Evolutionary conservation across 1,284 basidiomycete genomes (phyloP), one percentile per base, ranked within the genome.

Genomic region (Laetiporus sulphureus): DNA sequence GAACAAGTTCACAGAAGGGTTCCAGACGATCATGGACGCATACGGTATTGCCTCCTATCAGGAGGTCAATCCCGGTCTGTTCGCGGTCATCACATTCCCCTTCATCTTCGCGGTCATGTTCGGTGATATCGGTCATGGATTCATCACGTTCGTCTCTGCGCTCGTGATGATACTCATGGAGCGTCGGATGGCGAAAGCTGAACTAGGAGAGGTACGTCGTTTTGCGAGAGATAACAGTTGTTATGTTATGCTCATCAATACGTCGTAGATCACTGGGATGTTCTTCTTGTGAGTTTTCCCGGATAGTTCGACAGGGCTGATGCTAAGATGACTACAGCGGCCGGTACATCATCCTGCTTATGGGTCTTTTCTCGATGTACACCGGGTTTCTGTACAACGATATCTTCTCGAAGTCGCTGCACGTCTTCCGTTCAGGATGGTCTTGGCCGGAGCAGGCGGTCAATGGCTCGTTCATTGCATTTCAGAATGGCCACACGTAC

Each of bases 21-120:
- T 95, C 78, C 96, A 99, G 69, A 80, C 87, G 27, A 94, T 99
- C 64, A 96, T 99, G 79, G 95, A 99, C 66, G 87, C 88, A 42
- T 99, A 99, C 61, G 96, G 95, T 58, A 82, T 91, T 41, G 91
- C 93, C 10, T 83, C 82, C 2, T 99, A 99, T 65, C 90, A 97
- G 64, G 96, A 99, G 67, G 85, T 94, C 64, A 99, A 99, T 62
- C 95, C 96, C 8, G 96, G 95, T 51, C 69, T 99, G 25, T 95
- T 93, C 62, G 90, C 93, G 3, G 78, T 96, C 55, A 78, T 93
- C 59, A 95, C 92, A 2, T 97, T 97, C 77, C 96, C 96, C 0
- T 99, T 99, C 80, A 68, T 99, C 55, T 99, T 99, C 57, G 95
- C 94, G 10, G 91, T 98, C 69, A 99, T 99, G 95, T 99, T 99